These are phyloP conservation scores for Eucalyptus virginea DNA, from an alignment of 345 rosid species.

Conservation along the genomic window DNA sequence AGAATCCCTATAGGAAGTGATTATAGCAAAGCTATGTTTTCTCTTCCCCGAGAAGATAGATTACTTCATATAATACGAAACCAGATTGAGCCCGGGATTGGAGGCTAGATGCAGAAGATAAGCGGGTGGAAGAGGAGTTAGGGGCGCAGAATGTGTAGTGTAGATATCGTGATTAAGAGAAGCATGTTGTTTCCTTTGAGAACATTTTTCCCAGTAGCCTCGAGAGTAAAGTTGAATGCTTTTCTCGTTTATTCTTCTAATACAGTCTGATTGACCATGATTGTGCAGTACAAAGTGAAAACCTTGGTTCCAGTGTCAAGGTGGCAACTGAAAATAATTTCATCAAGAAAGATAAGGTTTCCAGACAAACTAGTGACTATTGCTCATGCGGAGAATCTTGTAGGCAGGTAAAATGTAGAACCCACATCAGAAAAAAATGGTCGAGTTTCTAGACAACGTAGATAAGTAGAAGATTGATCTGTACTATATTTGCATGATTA, in stretches of 20 bases:
- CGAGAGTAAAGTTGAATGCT: neutral
- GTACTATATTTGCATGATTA: neutral
- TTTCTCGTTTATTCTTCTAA: neutral
- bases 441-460: neutral
- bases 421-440: neutral
- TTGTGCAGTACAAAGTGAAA: neutral
- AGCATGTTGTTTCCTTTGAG: neutral
- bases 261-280: neutral
- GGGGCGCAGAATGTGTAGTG: neutral
- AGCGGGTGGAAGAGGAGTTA: neutral
- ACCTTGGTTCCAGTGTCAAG: neutral
- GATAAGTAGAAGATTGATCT: neutral
- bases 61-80: neutral
- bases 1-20: neutral
- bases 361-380: neutral
- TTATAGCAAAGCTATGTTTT: neutral
- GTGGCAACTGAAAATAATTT: neutral
- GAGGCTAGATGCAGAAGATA: neutral
- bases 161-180: neutral
- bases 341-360: neutral
- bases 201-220: neutral
- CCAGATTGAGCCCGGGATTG: neutral
- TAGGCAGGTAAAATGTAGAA: neutral
- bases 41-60: neutral
- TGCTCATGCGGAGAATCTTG: neutral